These are phyloP conservation scores for Saprolegnia parasitica DNA, from an alignment of 352 stramenopile genomes.

Conservation along the genomic window DNA sequence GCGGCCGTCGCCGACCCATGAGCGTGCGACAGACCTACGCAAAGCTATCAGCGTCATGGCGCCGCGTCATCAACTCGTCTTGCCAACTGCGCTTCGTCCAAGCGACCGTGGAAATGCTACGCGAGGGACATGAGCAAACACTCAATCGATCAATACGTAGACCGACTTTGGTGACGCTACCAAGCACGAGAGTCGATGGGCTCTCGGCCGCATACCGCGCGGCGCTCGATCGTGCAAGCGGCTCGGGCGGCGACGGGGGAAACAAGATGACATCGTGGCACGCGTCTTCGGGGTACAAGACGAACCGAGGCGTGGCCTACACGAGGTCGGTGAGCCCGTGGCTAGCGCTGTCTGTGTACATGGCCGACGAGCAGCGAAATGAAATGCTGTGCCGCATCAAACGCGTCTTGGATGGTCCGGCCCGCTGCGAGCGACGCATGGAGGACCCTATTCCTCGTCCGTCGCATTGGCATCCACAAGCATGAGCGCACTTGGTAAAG, in stretches of 20 bases:
- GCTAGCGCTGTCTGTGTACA: neutral
- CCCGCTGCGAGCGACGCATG: slow-evolving; percentile 3
- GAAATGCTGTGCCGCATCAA: neutral
- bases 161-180: neutral
- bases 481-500: slow-evolving; percentile 22
- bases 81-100: slow-evolving; percentile 21
- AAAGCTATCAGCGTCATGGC: neutral
- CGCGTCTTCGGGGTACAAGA: neutral
- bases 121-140: neutral
- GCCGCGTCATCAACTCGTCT: neutral
- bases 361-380: neutral
- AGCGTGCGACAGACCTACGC: slow-evolving; percentile 21
- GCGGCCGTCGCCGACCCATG: slow-evolving; percentile 7
- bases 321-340: neutral
- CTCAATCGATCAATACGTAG: neutral
- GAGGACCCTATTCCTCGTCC: neutral
- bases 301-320: neutral
- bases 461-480: neutral
- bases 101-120: slow-evolving; percentile 12
- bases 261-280: neutral
- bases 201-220: neutral
- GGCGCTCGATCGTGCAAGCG: neutral
- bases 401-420: slow-evolving; percentile 5
- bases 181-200: neutral
- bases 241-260: neutral